Evolutionary conservation across 2,329 filamentous ascomycete genomes (phyloP), one percentile per base, ranked within the genome.

Genomic region (Colletotrichum sp.): DNA sequence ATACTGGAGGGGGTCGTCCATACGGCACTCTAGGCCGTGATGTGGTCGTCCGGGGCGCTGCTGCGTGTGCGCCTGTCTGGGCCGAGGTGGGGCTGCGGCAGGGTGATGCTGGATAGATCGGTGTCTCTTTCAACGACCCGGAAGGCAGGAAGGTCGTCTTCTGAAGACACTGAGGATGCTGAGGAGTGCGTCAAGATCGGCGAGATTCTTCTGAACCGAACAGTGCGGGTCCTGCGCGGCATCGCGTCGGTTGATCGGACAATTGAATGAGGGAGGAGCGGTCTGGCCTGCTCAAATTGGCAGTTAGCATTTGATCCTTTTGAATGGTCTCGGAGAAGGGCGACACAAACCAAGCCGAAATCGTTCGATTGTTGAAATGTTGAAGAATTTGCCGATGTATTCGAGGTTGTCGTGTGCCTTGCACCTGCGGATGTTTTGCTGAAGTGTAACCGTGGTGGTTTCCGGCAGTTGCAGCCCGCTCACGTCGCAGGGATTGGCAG

Each of bases 361-460:
- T 5, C 30, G 10, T 32, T 9, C 12, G 30, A 30, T 24, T 24
- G 2, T 57, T 15, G 52, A 15, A 55, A 3, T 22, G 52, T 24
- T 24, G 1, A 57, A 18, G n/a, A 24, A 8, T 15, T 57, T 8
- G 12, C 1, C 2, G 3, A 2, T 18, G 1, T 1, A 15, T 57
- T 8, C 52, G 52, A 57, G 52, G 3, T 57, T 26, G 16, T 15
- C 22, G 52, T 57, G 22, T 26, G 1, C 3, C 6, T 24, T 55
- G 48, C 7, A 1, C n/a, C 48, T 13, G 10, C n/a, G n/a, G 48
- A 55, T 55, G 48, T 24, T 55, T 55, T 55, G 48, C n/a, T 55
- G 18, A 10, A 24, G 48, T 15, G 48, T 24, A n/a, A 24, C 8
- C 1, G 48, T 8, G 24, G 48, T 8, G 48, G 6, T 55, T 55